Conservation (phyloP, 805 yeast genomes). For the Candida vartiovaarae region DNA sequence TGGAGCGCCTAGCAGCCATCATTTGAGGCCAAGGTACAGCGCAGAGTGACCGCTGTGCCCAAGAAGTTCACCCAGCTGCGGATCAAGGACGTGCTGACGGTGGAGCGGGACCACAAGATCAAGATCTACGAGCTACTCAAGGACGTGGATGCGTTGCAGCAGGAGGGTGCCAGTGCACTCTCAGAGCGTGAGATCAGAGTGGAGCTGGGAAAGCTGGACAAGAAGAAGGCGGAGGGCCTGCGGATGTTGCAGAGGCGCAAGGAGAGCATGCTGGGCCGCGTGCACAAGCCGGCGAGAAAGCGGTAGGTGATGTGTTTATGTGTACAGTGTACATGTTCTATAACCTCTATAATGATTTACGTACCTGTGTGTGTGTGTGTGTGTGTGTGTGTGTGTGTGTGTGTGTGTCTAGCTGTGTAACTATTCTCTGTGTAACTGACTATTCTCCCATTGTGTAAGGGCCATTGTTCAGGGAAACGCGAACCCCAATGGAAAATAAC, state of each 20-base stretch:
- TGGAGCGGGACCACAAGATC: constrained; percentile 23
- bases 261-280: constrained; percentile 15
- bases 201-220: constrained; percentile 8
- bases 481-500: no score
- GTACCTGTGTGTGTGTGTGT: no score
- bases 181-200: constrained; percentile 6
- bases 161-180: neutral
- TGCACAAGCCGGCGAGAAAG: constrained; percentile 3
- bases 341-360: no score
- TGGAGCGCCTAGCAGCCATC: constrained; percentile 10
- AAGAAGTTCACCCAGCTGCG: constrained; percentile 17
- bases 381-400: no score
- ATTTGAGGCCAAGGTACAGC: constrained; percentile 17
- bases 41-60: constrained; percentile 19
- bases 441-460: no score
- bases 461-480: no score
- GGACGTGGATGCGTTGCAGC: constrained; percentile 11
- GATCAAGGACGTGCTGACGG: constrained; percentile 19
- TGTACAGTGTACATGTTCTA: no score
- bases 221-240: constrained; percentile 10
- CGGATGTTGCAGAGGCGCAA: constrained; percentile 13
- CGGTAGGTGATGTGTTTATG: neutral
- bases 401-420: no score
- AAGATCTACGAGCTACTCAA: constrained; percentile 19
- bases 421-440: no score